Evolutionary conservation across 2,329 filamentous ascomycete species (phyloP).

Genomic region (Fusarium virguliforme): DNA sequence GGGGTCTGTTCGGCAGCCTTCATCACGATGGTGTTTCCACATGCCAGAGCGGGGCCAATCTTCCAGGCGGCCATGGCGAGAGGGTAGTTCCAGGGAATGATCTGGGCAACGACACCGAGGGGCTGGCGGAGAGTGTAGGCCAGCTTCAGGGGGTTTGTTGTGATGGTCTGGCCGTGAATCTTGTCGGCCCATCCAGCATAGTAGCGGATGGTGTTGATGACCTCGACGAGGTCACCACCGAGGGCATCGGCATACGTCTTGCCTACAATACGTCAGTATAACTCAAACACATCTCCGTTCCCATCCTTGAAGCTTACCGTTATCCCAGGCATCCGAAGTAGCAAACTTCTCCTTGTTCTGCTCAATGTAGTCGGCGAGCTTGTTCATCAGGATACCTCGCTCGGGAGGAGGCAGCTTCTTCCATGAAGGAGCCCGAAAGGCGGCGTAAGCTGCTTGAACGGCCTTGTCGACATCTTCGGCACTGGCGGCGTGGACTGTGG

Average conservation of each 20-base stretch:
- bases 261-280: conserved; percentile 58
- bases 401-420: conserved; percentile 76
- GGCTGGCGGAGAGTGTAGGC: conserved; percentile 76
- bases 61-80: conserved; percentile 86
- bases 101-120: conserved; percentile 83
- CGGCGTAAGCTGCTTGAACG: conserved; percentile 70
- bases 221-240: conserved; percentile 72
- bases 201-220: conserved; percentile 54
- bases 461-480: conserved; percentile 53
- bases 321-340: conserved; percentile 80
- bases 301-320: conserved; percentile 33
- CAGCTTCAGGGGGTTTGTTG: conserved; percentile 81
- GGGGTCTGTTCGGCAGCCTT: conserved; percentile 84
- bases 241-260: conserved; percentile 73
- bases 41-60: conserved; percentile 79
- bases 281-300: conserved; percentile 57
- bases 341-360: conserved; percentile 68
- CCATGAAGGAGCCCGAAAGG: conserved; percentile 78
- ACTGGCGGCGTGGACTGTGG: conserved; percentile 51
- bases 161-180: conserved; percentile 85
- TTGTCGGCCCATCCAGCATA: conserved; percentile 88
- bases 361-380: conserved; percentile 74
- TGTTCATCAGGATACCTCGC: conserved; percentile 78
- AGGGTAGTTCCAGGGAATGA: conserved; percentile 90
- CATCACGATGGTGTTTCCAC: conserved; percentile 79